Evolutionary conservation across 805 yeast genomes (phyloP).

Genomic region (Clavispora phyllophila): DNA sequence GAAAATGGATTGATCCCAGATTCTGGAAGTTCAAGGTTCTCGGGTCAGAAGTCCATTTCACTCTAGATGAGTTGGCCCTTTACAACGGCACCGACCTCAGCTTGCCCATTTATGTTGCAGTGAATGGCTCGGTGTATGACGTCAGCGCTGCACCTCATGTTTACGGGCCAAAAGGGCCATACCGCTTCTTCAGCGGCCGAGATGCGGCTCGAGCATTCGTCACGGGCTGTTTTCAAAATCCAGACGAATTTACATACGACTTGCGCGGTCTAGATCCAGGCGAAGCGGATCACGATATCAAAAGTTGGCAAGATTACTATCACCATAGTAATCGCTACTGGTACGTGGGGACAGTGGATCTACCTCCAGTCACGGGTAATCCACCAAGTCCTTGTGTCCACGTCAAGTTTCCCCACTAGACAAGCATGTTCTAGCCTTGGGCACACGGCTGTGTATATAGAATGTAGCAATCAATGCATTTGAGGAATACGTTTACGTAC

Average conservation of each 20-base stretch:
- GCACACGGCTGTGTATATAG: constrained; percentile 1
- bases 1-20: constrained; percentile 41
- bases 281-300: constrained; percentile 36
- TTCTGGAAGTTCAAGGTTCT: constrained; percentile 30
- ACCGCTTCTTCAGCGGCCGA: constrained; percentile 53
- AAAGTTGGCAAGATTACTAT: constrained; percentile 51
- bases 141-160: constrained; percentile 46
- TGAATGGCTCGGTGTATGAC: constrained; percentile 61
- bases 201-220: constrained; percentile 68
- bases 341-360: constrained; percentile 54
- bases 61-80: constrained; percentile 42
- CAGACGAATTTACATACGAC: constrained; percentile 59
- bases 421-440: too few relatives aligned
- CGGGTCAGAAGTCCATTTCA: constrained; percentile 23
- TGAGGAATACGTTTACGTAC: neutral
- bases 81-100: constrained; percentile 46
- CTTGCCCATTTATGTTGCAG: constrained; percentile 53
- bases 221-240: constrained; percentile 59
- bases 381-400: constrained; percentile 47
- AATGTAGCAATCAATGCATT: neutral
- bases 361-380: constrained; percentile 39
- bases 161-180: constrained; percentile 59
- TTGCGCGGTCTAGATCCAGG: constrained; percentile 51
- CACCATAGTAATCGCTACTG: constrained; percentile 47
- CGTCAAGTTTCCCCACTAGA: constrained; percentile 9